phyloP scores from a whole-genome alignment of 1,139 yeast species.

The Candida tropicalis region DNA sequence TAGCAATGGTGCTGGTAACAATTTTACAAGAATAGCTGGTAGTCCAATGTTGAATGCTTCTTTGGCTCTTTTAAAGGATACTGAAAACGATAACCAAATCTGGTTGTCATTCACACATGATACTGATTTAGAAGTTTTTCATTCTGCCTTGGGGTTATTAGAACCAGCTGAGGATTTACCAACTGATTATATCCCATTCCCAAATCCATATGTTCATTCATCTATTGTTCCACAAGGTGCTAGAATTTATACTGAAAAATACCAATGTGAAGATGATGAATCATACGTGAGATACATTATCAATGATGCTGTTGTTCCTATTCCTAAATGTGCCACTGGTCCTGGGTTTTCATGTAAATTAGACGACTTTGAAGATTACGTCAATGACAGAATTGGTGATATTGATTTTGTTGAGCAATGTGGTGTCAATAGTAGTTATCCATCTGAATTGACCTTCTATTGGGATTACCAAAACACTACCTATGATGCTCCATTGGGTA shows the following conservation, averaged over 20 bases:
- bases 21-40: constrained; percentile 44
- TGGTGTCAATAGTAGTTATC: constrained; percentile 31
- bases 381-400: constrained; percentile 30
- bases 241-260: constrained; percentile 51
- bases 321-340: constrained; percentile 51
- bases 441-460: constrained; percentile 37
- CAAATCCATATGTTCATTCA: constrained; percentile 46
- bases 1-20: constrained; percentile 52
- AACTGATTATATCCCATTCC: constrained; percentile 34
- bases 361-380: constrained; percentile 35
- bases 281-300: constrained; percentile 50
- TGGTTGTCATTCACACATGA: constrained; percentile 62
- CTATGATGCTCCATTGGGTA: constrained; percentile 28
- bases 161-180: constrained; percentile 26
- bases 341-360: constrained; percentile 62
- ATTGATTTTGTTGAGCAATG: constrained; percentile 36
- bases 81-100: constrained; percentile 29
- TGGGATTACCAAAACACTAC: constrained; percentile 35
- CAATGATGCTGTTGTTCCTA: constrained; percentile 61
- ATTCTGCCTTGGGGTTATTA: constrained; percentile 54
- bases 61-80: constrained; percentile 40
- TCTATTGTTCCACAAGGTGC: constrained; percentile 62
- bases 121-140: constrained; percentile 52
- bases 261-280: constrained; percentile 38
- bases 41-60: constrained; percentile 54